These are phyloP conservation scores for Gynochthodes officinalis DNA, from an alignment of 257 asterid species.

Conservation along the genomic window DNA sequence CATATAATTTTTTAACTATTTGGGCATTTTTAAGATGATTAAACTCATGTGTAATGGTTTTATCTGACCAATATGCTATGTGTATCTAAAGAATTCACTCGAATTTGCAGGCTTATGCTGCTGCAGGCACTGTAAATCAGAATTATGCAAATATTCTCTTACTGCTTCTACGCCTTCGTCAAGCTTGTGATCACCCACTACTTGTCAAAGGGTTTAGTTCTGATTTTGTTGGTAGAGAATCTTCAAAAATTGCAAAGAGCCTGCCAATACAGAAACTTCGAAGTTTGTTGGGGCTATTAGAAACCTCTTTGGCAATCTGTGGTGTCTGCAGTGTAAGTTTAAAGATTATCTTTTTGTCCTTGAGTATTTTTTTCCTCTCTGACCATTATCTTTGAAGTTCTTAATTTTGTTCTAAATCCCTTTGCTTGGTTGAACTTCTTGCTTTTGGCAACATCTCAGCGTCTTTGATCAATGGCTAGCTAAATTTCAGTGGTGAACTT, in stretches of 20 bases:
- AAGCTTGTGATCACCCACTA: constrained; percentile 98
- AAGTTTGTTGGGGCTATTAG: constrained; percentile 58
- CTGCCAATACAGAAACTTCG: constrained; percentile 59
- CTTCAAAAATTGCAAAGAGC: constrained; percentile 60
- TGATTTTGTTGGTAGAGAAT: constrained; percentile 55
- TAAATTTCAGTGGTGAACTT: background rate
- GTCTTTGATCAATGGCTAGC: background rate
- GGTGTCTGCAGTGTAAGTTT: constrained; percentile 64
- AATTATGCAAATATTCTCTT: constrained; percentile 90
- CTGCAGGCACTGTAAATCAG: constrained; percentile 95
- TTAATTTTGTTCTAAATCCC: background rate
- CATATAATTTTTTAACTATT: constrained; percentile 1
- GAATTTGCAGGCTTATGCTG: constrained; percentile 88
- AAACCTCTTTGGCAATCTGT: constrained; percentile 72
- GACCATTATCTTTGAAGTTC: background rate
- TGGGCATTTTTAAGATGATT: background rate
- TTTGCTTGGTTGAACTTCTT: background rate
- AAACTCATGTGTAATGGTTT: background rate
- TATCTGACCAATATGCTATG: background rate
- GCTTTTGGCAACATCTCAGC: background rate
- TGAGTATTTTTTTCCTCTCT: background rate
- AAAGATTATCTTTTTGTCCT: constrained; percentile 12
- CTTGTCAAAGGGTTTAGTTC: constrained; percentile 78
- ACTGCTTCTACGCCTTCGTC: constrained; percentile 98
- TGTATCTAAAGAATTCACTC: background rate